Conservation (phyloP, 2,329 filamentous ascomycete genomes). For the Fusarium keratoplasticum region DNA sequence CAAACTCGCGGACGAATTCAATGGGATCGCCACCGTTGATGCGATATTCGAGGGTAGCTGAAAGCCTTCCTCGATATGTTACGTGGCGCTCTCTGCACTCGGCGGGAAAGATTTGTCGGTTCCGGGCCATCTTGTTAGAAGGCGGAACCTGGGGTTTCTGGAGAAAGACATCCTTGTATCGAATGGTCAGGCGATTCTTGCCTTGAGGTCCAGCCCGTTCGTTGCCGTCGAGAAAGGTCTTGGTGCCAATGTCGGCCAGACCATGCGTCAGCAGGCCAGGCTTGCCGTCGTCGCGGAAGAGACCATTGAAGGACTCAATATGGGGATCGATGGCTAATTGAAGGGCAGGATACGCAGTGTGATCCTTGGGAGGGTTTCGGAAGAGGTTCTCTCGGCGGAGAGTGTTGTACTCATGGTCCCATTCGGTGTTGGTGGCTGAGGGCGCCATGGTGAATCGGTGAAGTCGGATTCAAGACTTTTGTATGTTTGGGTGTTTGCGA, state of each 20-base stretch:
- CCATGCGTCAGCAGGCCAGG: conserved; percentile 74
- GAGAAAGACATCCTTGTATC: conserved; percentile 83
- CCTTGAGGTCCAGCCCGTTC: conserved; percentile 67
- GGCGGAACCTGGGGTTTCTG: conserved; percentile 84
- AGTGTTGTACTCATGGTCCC: conserved; percentile 89
- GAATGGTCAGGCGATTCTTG: conserved; percentile 81
- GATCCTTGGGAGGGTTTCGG: conserved; percentile 86
- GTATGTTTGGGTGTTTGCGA: conserved; percentile 2
- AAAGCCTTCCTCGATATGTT: conserved; percentile 89
- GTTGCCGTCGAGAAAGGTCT: conserved; percentile 86
- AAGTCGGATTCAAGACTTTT: conserved; percentile 15
- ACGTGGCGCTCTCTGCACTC: conserved; percentile 95
- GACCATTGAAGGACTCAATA: conserved; percentile 93
- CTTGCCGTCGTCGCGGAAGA: conserved; percentile 79
- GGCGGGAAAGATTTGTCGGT: conserved; percentile 87
- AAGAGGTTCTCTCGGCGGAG: conserved; percentile 90
- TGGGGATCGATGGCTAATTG: conserved; percentile 90
- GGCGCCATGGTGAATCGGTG: conserved; percentile 61
- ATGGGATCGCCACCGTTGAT: conserved; percentile 89
- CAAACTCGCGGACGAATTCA: conserved; percentile 86
- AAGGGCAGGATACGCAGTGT: conserved; percentile 87
- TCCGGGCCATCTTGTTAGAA: conserved; percentile 85
- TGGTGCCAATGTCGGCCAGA: conserved; percentile 89
- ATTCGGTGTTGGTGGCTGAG: conserved; percentile 73
- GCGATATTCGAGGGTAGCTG: conserved; percentile 83